Evolutionary conservation across 768 basidiomycete species (phyloP), one percentile per base, ranked within the genome.

Genomic region (Xanthoconium stramineum): DNA sequence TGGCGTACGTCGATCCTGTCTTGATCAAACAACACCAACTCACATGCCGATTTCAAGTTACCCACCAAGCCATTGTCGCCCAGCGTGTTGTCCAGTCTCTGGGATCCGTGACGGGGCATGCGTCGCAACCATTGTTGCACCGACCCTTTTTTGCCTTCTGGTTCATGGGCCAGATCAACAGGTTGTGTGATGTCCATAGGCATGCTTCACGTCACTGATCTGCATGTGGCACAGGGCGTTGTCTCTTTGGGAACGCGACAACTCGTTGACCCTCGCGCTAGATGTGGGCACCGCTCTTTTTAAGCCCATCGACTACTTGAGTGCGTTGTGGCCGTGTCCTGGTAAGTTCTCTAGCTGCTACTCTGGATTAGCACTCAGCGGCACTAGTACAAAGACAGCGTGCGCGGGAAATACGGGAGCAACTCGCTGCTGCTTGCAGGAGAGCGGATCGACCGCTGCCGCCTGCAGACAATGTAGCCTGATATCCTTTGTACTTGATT

Each of bases 101-200:
- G 43, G 77, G 80, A 52, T 77, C 79, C 3, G 78, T 88, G 59
- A 88, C 87, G 10, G 85, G 84, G 3, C 66, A 72, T 46, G 64
- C 66, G 20, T 62, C 70, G 39, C 78, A 82, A 56, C 67, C 76
- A 33, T 69, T 89, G 24, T 73, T 81, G 3, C 74, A 79, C 15
- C 73, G 86, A 53, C 88, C 88, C 11, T 86, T 85, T 65, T 86
- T 83, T 65, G 75, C 83, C 24, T 86, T 86, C 67, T 89, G 86
- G 86, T 88, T 89, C 65, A 85, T 87, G 84, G 78, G 79, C 20
- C 85, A 88, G 69, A 79, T 89, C 51, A 76, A 74, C 65, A 78
- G 83, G 84, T 81, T 54, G 50, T 69, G 67, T 52, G 44, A 43
- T 35, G 15, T 36, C 47, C 20, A 44, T 17, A 29, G 51, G 33